Evolutionary conservation across 257 asterid genomes (phyloP), one percentile per base, ranked within the genome.

Genomic region (Phtheirospermum japonicum): DNA sequence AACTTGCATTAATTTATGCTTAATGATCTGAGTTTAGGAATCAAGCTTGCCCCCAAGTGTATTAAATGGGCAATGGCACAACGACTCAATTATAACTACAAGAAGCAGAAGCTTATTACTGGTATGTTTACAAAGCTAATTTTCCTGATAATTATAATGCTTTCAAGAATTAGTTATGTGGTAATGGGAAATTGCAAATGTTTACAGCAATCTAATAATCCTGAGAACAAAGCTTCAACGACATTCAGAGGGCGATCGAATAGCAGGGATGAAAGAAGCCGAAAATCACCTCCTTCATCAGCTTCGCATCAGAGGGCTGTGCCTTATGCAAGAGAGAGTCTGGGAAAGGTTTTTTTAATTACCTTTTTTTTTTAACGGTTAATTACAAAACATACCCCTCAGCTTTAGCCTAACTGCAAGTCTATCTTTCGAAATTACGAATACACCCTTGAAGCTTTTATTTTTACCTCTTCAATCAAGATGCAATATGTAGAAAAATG

Each of bases 1-100:
- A 46, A 46, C 3, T 10, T 50, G 14, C 32, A 50, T 18, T 50
- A 50, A 18, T 50, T 50, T 30, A 6, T 53, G 17, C 11, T n/a
- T 4, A 6, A 5, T 13, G 9, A 42, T 23, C 40, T 14, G 28
- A 55, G 18, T 0, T 14, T 61, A 89, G 99, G 97, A 92, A 77
- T 89, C 97, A 59, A 85, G 83, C 78, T 84, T 89, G 45, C 96
- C 83, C 26, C 70, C 93, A 39, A 69, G 73, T 73, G 63, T 76
- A 58, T 59, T 70, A 60, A 83, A 77, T 65, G 69, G 63, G 11
- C 77, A 74, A 56, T 66, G 77, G 77, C 75, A 76, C 9, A 63
- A 32, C 56, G 70, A 55, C 57, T 61, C 80, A 13, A 77, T 32
- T 69, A 75, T 89, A 5, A 83, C 83, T 9, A 92, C 97, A 75